Conservation (phyloP, 352 stramenopile genomes). For the Globisporangium perplexum region DNA sequence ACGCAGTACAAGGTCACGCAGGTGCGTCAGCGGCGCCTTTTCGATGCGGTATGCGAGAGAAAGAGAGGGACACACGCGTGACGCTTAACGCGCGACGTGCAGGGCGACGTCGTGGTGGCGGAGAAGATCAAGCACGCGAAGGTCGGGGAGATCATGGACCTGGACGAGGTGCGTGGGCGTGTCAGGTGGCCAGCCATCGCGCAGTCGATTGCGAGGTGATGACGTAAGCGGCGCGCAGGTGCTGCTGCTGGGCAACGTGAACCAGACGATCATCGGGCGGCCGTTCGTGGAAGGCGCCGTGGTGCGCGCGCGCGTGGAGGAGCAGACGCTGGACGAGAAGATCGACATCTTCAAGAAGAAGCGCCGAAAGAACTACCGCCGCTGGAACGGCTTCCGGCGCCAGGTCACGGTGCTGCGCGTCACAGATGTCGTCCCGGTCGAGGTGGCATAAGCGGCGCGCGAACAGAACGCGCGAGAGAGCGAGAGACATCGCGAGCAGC, state of each 20-base stretch:
- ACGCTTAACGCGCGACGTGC: background rate
- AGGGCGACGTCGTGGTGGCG: conserved; percentile 74
- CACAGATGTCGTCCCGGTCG: conserved; percentile 64
- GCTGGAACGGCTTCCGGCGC: conserved; percentile 85
- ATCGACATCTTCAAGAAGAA: conserved; percentile 91
- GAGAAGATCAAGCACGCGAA: conserved; percentile 87
- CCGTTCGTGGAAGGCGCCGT: conserved; percentile 65
- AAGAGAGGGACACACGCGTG: too few species aligned
- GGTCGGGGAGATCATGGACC: conserved; percentile 78
- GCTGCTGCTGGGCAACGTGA: conserved; percentile 75
- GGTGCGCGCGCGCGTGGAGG: conserved; percentile 76
- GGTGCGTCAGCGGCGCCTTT: conserved; percentile 20
- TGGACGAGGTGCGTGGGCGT: conserved; percentile 48
- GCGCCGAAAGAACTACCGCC: conserved; percentile 86
- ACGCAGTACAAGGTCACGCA: conserved; percentile 87
- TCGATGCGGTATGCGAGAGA: too few species aligned
- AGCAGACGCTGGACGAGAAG: conserved; percentile 85
- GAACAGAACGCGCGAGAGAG: too few species aligned
- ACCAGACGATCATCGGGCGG: conserved; percentile 77
- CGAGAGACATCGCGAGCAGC: too few species aligned
- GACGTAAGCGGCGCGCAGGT: conserved; percentile 23
- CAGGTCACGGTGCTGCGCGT: conserved; percentile 83
- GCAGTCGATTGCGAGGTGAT: background rate
- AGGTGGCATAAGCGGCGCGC: conserved; percentile 15
- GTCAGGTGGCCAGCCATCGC: background rate